Conservation (phyloP, 192 early-diverging fungal genomes). For the Coemansia sp. region DNA sequence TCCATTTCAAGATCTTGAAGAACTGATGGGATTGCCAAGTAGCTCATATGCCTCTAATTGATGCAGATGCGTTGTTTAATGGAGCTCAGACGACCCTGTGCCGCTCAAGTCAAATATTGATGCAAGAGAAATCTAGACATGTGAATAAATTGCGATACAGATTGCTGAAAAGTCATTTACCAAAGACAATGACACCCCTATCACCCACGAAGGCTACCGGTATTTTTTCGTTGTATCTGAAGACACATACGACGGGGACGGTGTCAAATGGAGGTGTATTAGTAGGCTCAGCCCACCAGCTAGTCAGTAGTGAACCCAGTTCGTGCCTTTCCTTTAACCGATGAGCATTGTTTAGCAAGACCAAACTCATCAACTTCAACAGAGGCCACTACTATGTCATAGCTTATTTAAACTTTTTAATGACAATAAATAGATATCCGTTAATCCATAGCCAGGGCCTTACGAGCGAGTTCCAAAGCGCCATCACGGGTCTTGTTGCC, state of each 20-base stretch:
- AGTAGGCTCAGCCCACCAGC: background rate
- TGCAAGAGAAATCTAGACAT: too few species aligned
- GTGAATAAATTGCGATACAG: background rate
- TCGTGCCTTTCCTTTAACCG: background rate
- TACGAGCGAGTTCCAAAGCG: constrained; percentile 59
- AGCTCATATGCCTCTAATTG: too few species aligned
- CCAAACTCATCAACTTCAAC: background rate
- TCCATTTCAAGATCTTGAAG: too few species aligned
- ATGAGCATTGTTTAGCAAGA: background rate
- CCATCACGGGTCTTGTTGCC: constrained; percentile 78
- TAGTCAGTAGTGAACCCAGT: background rate
- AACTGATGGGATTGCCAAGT: background rate
- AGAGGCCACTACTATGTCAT: too few species aligned
- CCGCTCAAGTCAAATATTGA: too few species aligned
- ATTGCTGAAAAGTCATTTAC: background rate
- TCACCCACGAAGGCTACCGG: background rate
- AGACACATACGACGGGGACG: background rate
- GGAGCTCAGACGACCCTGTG: too few species aligned
- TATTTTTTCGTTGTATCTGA: background rate
- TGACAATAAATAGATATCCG: background rate
- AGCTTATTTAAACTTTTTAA: background rate
- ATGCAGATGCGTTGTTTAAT: too few species aligned
- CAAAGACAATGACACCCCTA: background rate
- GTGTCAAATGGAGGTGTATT: background rate
- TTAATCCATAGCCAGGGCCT: constrained; percentile 47